Percentiles rank a stretch among this genome's conserved stretches.
Evolutionary conservation across 768 basidiomycete genomes (phyloP).

Genomic region (Clitopilus passeckerianus): DNA sequence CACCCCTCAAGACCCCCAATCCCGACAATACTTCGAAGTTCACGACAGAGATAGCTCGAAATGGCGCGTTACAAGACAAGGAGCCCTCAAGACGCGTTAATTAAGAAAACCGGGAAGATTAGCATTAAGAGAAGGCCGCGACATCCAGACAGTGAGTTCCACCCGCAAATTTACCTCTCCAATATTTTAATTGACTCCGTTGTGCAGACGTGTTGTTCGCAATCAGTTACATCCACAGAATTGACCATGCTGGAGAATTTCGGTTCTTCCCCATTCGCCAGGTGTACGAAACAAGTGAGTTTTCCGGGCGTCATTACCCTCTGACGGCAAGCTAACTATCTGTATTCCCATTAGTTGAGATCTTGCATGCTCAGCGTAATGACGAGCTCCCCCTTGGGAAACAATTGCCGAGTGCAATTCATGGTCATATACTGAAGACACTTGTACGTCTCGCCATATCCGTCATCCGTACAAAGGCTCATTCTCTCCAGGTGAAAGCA

Average conservation of each 20-base stretch:
- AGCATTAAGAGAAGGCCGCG: neutral
- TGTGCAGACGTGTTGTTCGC: neutral
- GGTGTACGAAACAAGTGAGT: neutral
- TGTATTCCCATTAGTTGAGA: neutral
- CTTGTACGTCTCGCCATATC: neutral
- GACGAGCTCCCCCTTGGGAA: neutral
- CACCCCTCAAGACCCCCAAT: neutral
- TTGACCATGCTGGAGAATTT: neutral
- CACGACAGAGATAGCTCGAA: neutral
- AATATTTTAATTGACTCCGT: neutral
- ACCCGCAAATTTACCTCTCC: neutral
- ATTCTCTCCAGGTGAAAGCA: neutral
- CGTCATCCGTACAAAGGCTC: neutral
- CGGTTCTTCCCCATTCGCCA: neutral
- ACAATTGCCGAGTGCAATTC: neutral
- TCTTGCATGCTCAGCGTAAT: neutral
- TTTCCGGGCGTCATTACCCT: too few species aligned
- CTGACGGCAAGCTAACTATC: neutral
- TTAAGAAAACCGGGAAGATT: neutral
- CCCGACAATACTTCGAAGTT: neutral
- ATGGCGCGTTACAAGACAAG: neutral
- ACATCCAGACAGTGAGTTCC: neutral
- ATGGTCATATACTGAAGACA: neutral
- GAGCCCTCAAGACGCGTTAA: neutral
- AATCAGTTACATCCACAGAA: neutral